phyloP scores from a whole-genome alignment of 371 early-diverging fungal species.

The Mortierella sp. region DNA sequence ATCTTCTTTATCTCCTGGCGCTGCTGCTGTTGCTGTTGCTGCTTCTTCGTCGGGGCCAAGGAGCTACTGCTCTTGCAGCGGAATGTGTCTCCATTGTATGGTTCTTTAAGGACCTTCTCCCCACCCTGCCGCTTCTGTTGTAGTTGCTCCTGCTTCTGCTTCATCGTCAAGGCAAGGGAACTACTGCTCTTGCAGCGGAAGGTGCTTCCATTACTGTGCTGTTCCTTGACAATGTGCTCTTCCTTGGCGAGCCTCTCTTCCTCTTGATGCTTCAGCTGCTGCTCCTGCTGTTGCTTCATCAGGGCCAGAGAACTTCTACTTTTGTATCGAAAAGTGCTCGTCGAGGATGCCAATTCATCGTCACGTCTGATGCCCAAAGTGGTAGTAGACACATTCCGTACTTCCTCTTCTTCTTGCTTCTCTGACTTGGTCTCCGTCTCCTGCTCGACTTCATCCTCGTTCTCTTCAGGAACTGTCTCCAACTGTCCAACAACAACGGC shows the following conservation, averaged over 20 bases:
- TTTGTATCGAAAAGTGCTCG: conserved; percentile 29
- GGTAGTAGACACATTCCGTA: no score
- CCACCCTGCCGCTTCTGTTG: no score
- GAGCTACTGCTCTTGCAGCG: no score
- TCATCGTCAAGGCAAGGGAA: no score
- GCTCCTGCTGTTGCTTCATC: conserved; percentile 15
- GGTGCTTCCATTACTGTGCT: no score
- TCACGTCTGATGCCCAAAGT: not conserved
- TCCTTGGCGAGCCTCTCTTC: no score
- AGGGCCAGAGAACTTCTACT: conserved; percentile 12
- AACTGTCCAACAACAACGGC: conserved; percentile 14
- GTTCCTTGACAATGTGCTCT: not conserved
- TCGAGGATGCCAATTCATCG: conserved; percentile 5
- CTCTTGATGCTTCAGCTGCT: not conserved
- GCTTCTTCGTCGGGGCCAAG: no score
- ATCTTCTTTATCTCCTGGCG: no score
- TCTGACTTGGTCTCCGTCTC: not conserved
- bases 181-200: no score
- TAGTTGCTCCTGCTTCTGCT: no score
- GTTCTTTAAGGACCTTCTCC: not conserved
- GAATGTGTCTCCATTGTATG: no score
- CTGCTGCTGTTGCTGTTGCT: no score
- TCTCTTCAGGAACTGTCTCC: conserved; percentile 32
- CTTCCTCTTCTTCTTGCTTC: not conserved
- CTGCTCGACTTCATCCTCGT: conserved; percentile 8